Evolutionary conservation across 1,139 yeast genomes (phyloP).

Genomic region (Magnusiomyces tetraspermus): DNA sequence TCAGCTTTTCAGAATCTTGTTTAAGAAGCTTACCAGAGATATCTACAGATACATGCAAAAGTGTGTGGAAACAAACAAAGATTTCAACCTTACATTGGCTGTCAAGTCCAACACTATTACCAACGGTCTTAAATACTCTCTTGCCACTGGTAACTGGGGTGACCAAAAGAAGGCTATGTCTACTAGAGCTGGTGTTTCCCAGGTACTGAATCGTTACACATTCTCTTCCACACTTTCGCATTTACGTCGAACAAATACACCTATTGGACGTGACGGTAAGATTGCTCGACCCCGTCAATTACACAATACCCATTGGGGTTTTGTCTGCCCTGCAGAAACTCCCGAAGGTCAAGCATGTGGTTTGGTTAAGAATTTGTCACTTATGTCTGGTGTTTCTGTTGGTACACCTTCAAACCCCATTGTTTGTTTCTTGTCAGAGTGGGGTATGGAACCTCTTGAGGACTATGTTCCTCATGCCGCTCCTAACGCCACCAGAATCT

Average conservation of each 20-base stretch:
- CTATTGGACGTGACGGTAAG: conserved; percentile 98
- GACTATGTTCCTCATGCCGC: conserved; percentile 91
- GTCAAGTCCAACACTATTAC: conserved; percentile 96
- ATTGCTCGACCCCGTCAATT: conserved; percentile 97
- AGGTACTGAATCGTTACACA: conserved; percentile 94
- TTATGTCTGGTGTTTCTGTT: conserved; percentile 96
- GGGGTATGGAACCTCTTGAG: conserved; percentile 98
- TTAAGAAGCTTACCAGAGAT: conserved; percentile 88
- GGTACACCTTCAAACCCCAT: conserved; percentile 97
- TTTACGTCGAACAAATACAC: conserved; percentile 96
- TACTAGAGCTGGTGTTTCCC: conserved; percentile 98
- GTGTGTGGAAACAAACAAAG: conserved; percentile 96
- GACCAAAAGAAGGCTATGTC: conserved; percentile 99
- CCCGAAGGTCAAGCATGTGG: conserved; percentile 99
- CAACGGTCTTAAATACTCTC: conserved; percentile 91
- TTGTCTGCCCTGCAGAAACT: conserved; percentile 98
- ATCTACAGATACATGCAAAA: conserved; percentile 97
- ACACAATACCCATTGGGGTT: conserved; percentile 99
- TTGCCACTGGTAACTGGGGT: conserved; percentile 99
- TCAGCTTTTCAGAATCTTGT: conserved; percentile 84
- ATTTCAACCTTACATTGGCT: conserved; percentile 89
- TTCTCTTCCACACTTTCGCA: conserved; percentile 96
- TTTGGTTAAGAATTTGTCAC: conserved; percentile 84
- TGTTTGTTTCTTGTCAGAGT: conserved; percentile 85
- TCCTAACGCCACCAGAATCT: conserved; percentile 87